A percentile compares a stretch with the other conserved stretches of the same genome.
These are phyloP conservation scores for Clonostachys sp. DNA, from an alignment of 2,329 filamentous ascomycete genomes.

Conservation along the genomic window DNA sequence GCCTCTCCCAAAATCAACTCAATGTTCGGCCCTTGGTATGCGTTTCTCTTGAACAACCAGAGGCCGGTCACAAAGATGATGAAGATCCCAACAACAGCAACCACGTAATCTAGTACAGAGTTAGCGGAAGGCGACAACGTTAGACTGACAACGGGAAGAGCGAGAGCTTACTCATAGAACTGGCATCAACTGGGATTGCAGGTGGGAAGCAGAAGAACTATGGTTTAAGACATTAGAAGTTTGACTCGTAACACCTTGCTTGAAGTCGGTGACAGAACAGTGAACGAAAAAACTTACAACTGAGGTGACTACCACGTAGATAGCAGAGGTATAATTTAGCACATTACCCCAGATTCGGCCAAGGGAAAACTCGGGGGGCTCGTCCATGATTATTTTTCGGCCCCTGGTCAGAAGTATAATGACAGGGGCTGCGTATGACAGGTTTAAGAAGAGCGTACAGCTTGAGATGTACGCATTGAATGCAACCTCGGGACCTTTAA, in stretches of 20 bases:
- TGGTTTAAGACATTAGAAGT: no score
- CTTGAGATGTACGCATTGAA: conserved; percentile 40
- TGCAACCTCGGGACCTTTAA: conserved; percentile 31
- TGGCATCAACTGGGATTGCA: neutral
- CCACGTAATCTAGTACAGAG: neutral
- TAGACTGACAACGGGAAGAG: no score
- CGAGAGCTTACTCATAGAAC: neutral
- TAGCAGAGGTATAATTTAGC: conserved; percentile 21
- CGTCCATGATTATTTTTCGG: conserved; percentile 20
- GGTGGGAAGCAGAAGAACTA: conserved; percentile 4
- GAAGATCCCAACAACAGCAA: conserved; percentile 3
- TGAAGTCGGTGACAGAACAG: neutral
- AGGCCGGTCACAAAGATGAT: conserved; percentile 1
- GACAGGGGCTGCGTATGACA: conserved; percentile 38
- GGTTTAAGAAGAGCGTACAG: conserved; percentile 38
- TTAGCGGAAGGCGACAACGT: no score
- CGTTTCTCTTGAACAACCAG: conserved; percentile 1
- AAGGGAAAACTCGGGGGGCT: conserved; percentile 15
- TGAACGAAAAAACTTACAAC: conserved; percentile 13
- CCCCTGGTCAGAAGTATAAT: conserved; percentile 28
- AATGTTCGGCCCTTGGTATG: conserved; percentile 1
- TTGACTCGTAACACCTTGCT: neutral
- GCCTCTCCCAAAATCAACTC: no score
- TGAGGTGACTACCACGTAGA: conserved; percentile 31
- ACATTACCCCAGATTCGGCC: conserved; percentile 16